Evolutionary conservation across 345 rosid genomes (phyloP), one percentile per base, ranked within the genome.

Genomic region (Trapa incisa): DNA sequence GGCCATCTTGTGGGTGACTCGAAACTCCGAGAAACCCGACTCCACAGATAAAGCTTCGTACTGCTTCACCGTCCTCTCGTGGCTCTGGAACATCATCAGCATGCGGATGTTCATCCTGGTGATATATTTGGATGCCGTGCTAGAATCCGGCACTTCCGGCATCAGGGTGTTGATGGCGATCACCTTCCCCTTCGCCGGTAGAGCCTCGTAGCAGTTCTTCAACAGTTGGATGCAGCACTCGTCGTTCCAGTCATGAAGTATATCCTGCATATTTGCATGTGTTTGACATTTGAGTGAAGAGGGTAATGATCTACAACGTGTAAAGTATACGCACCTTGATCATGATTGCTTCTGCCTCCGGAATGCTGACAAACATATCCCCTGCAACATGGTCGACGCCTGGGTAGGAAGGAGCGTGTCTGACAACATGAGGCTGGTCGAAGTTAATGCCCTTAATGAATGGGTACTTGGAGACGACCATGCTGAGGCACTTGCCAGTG

Each of bases 361-460:
- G 76, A 64, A 73, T 48, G 57, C 37, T 36, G 4, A 12, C 47
- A 43, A 76, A 70, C 80, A 76, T 76, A 33, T 65, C 67, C 58
- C 74, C 80, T 8, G 71, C 74, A 33, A 69, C 69, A 57, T 76
- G 76, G 60, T 69, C 52, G 32, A 76, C 47, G 6, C 76, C 79
- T 76, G 50, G 37, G 61, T 38, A 71, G 13, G 72, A 43, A 42
- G 78, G 73, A 0, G 75, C 72, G 8, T 32, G 42, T 42, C 64
- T 22, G 14, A 66, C 43, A 2, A 71, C 78, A 38, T 64, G 71
- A 33, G 74, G 71, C 69, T 67, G 62, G 36, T 60, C 74, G 35
- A 66, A 75, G 57, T 71, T 71, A 50, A 75, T 67, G 41, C 72
- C 73, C 43, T 65, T 71, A 29, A 71, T 67, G 15, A 52, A 65